Evolutionary conservation across 1,284 basidiomycete species (phyloP).

Genomic region (Pyrrhoderma noxium): DNA sequence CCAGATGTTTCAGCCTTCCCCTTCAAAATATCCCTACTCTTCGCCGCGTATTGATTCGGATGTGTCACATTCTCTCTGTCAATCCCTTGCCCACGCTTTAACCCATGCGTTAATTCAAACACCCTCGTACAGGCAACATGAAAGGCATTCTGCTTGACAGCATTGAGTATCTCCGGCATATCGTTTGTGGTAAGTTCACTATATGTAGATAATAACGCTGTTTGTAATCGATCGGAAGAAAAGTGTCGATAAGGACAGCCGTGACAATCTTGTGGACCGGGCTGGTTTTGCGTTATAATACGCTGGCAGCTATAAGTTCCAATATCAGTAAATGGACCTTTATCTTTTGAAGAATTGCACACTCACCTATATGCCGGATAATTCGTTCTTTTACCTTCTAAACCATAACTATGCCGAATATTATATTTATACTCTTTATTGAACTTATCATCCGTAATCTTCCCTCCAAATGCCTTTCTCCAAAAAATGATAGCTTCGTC

Average conservation of each 20-base stretch:
- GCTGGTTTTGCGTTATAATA: conserved; percentile 76
- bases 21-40: conserved; percentile 61
- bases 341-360: neutral
- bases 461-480: conserved; percentile 75
- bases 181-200: conserved; percentile 59
- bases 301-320: conserved; percentile 69
- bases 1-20: conserved; percentile 22
- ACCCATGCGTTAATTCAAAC: conserved; percentile 88
- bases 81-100: conserved; percentile 44
- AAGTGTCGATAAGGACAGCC: conserved; percentile 97
- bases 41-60: conserved; percentile 81
- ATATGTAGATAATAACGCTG: conserved; percentile 72
- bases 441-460: conserved; percentile 89
- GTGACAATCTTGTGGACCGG: conserved; percentile 69
- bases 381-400: conserved; percentile 92
- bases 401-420: conserved; percentile 90
- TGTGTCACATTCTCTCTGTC: conserved; percentile 88
- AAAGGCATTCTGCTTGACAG: conserved; percentile 80
- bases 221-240: conserved; percentile 75
- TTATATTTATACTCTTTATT: conserved; percentile 99
- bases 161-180: conserved; percentile 80
- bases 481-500: conserved; percentile 96
- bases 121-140: conserved; percentile 97
- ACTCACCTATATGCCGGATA: conserved; percentile 86
- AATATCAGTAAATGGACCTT: neutral